Evolutionary conservation across 1,284 basidiomycete species (phyloP).

Genomic region (Apiotrichum akiyoshidainum): DNA sequence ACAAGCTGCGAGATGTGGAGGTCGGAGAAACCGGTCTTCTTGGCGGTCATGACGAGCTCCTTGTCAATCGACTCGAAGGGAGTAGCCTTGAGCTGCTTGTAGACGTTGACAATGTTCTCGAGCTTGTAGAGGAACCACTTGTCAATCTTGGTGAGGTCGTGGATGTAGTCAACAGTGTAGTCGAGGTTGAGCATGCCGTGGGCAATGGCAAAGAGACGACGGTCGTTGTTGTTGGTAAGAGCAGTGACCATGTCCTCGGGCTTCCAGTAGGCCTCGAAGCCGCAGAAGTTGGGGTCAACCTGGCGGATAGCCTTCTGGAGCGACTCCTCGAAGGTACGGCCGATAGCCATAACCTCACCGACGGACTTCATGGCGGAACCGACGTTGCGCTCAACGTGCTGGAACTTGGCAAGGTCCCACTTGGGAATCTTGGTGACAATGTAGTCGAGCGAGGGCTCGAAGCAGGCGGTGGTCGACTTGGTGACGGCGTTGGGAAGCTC

Average conservation of each 20-base stretch:
- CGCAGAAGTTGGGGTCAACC: slow-evolving; percentile 78
- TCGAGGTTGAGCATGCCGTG: slow-evolving; percentile 84
- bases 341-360: slow-evolving; percentile 99
- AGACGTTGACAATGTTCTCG: slow-evolving; percentile 74
- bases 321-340: slow-evolving; percentile 97
- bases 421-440: slow-evolving; percentile 99
- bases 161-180: slow-evolving; percentile 84
- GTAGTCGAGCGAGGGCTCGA: slow-evolving; percentile 99
- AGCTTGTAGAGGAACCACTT: slow-evolving; percentile 99
- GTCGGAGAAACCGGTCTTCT: slow-evolving; percentile 93
- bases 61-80: slow-evolving; percentile 62
- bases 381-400: slow-evolving; percentile 87
- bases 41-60: slow-evolving; percentile 75
- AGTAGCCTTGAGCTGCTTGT: slow-evolving; percentile 66
- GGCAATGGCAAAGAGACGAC: slow-evolving; percentile 95
- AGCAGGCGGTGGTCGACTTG: slow-evolving; percentile 98
- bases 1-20: slow-evolving; percentile 80
- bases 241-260: slow-evolving; percentile 80
- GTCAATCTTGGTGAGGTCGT: slow-evolving; percentile 96
- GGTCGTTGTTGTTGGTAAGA: slow-evolving; percentile 62
- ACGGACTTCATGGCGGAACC: slow-evolving; percentile 99
- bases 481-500: slow-evolving; percentile 98
- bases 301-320: slow-evolving; percentile 98
- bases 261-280: slow-evolving; percentile 61
- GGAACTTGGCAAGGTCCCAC: slow-evolving; percentile 99